These are phyloP conservation scores for Fusarium chlamydosporum DNA, from an alignment of 2,329 filamentous ascomycete genomes.

Conservation along the genomic window DNA sequence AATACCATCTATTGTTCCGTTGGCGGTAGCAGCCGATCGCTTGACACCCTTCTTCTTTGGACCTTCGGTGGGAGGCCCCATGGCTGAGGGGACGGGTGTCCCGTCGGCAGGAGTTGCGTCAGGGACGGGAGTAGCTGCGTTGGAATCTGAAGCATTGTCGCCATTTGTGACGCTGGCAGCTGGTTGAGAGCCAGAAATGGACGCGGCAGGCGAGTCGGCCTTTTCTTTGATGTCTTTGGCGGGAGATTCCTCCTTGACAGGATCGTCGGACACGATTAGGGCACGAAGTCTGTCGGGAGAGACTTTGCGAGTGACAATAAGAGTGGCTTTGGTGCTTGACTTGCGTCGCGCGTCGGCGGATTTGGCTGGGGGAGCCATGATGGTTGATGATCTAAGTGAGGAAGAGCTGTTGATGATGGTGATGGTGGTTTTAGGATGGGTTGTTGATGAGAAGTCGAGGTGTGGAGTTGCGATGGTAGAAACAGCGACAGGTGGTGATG, in stretches of 20 bases:
- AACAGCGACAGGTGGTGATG: conserved; percentile 27
- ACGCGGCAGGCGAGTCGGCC: conserved; percentile 62
- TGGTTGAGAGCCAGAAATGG: conserved; percentile 52
- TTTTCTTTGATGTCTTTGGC: conserved; percentile 56
- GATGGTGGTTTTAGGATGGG: conserved; percentile 16
- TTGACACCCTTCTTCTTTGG: conserved; percentile 83
- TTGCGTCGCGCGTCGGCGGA: conserved; percentile 57
- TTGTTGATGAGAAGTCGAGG: conserved; percentile 18
- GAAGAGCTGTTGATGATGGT: conserved; percentile 33
- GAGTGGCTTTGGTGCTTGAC: conserved; percentile 54
- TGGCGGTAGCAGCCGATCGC: conserved; percentile 74
- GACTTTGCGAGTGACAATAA: conserved; percentile 68
- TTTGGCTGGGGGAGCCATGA: conserved; percentile 56
- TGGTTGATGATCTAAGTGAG: conserved; percentile 27
- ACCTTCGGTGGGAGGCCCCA: conserved; percentile 72
- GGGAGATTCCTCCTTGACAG: conserved; percentile 61
- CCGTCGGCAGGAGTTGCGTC: conserved; percentile 63
- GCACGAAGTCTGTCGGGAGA: conserved; percentile 65
- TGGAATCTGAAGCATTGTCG: conserved; percentile 72
- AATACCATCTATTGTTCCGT: conserved; percentile 71
- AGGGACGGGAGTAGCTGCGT: conserved; percentile 69
- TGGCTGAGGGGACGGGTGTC: conserved; percentile 68
- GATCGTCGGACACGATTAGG: conserved; percentile 61
- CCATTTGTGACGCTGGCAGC: conserved; percentile 61
- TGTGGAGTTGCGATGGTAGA: conserved; percentile 16